These are phyloP conservation scores for Kokia cookei DNA, from an alignment of 441 rosid species.

Conservation along the genomic window DNA sequence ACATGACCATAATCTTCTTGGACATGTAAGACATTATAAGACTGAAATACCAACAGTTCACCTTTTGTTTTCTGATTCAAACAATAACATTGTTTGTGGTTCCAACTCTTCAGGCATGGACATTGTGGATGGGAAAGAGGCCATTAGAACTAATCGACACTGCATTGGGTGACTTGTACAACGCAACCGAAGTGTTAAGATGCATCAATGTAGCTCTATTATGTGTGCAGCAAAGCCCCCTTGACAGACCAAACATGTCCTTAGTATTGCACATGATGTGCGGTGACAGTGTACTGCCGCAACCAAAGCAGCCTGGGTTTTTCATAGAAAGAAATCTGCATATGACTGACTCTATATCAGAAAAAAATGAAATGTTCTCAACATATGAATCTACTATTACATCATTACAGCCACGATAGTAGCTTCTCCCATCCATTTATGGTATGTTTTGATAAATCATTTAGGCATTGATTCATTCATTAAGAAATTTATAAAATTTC, in stretches of 20 bases:
- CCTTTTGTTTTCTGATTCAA: not conserved
- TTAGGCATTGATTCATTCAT: no score
- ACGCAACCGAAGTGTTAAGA: constrained; percentile 8
- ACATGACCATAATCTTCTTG: constrained; percentile 26
- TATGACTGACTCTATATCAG: not conserved
- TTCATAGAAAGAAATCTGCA: constrained; percentile 4
- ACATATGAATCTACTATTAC: constrained; percentile 8
- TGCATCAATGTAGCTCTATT: constrained; percentile 13
- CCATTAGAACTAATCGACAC: constrained; percentile 20
- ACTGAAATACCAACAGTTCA: not conserved
- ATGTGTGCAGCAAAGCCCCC: constrained; percentile 1
- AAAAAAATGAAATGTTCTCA: not conserved
- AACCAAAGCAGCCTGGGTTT: constrained; percentile 22
- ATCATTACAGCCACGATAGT: constrained; percentile 4
- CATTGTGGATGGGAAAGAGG: constrained; percentile 22
- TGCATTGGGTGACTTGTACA: not conserved
- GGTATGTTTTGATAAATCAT: no score
- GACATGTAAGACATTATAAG: constrained; percentile 8
- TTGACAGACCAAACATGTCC: constrained; percentile 24
- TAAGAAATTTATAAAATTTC: no score
- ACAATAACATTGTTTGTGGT: not conserved
- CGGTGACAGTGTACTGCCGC: constrained; percentile 13
- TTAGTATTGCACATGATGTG: constrained; percentile 13
- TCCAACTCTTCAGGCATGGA: constrained; percentile 16
- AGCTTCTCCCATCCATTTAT: not conserved